Conservation (phyloP, 1,284 basidiomycete genomes). For the Vanrija pseudolonga region DNA sequence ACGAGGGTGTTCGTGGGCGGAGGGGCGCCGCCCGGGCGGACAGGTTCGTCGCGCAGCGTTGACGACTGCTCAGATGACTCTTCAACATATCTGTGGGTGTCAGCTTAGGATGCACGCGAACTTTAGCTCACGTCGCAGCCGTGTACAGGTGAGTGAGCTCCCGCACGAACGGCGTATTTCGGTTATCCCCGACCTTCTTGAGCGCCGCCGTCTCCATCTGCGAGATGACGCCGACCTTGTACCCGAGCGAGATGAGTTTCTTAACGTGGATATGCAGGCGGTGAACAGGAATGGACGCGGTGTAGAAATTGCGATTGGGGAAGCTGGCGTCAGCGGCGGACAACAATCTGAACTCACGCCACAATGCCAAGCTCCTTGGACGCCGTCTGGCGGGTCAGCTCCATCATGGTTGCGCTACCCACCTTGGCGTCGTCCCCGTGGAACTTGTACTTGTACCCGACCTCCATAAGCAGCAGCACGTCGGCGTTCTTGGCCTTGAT, state of each 20-base stretch:
- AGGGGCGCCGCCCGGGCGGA: conserved; percentile 33
- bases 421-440: conserved; percentile 86
- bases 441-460: conserved; percentile 85
- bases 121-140: conserved; percentile 65
- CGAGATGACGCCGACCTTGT: conserved; percentile 88
- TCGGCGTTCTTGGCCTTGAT: conserved; percentile 71
- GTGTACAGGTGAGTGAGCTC: conserved; percentile 80
- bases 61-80: conserved; percentile 40
- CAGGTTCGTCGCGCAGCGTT: conserved; percentile 30
- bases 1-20: conserved; percentile 48
- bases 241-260: conserved; percentile 81
- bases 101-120: conserved; percentile 22
- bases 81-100: conserved; percentile 42
- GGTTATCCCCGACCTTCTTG: conserved; percentile 83
- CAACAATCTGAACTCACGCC: conserved; percentile 26
- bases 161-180: conserved; percentile 75
- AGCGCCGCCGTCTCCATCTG: conserved; percentile 93
- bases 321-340: conserved; percentile 49
- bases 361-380: conserved; percentile 77
- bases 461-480: conserved; percentile 77
- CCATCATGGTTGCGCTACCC: neutral
- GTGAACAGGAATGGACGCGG: conserved; percentile 77
- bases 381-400: conserved; percentile 57
- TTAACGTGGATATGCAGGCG: conserved; percentile 80
- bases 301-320: conserved; percentile 70